Conservation (phyloP, 768 basidiomycete genomes). For the Boletellus ananas region DNA sequence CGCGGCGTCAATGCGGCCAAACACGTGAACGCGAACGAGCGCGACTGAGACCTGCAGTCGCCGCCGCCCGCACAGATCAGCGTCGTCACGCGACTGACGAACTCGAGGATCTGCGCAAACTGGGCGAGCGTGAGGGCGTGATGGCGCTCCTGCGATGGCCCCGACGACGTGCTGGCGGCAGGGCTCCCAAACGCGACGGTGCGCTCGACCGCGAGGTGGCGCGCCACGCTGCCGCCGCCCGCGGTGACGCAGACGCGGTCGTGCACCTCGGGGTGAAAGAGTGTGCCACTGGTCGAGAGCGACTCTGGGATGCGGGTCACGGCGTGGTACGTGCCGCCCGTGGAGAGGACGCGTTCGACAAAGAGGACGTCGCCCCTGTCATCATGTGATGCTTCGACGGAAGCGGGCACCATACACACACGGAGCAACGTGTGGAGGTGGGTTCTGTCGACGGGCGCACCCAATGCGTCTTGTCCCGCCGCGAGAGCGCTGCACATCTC, state of each 20-base stretch:
- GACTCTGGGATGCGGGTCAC: not conserved
- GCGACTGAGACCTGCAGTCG: slow-evolving; percentile 12
- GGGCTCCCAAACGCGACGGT: not conserved
- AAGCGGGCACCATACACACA: not conserved
- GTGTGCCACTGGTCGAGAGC: not conserved
- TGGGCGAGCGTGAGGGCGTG: slow-evolving; percentile 1
- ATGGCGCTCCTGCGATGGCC: no score
- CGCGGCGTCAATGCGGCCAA: slow-evolving; percentile 4
- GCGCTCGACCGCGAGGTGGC: slow-evolving; percentile 8
- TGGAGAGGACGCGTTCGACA: not conserved
- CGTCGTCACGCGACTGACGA: slow-evolving; percentile 6
- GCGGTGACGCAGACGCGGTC: slow-evolving; percentile 3
- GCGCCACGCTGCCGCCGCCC: not conserved
- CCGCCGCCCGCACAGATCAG: slow-evolving; percentile 5
- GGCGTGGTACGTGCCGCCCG: slow-evolving; percentile 1
- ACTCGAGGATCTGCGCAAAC: slow-evolving; percentile 2
- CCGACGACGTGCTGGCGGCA: not conserved
- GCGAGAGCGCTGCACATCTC: slow-evolving; percentile 7
- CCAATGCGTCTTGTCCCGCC: not conserved
- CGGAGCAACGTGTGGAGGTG: slow-evolving; percentile 10
- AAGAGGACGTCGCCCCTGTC: not conserved
- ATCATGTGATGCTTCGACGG: not conserved
- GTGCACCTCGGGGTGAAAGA: slow-evolving; percentile 12
- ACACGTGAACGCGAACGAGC: slow-evolving; percentile 10
- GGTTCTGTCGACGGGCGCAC: not conserved